These are phyloP conservation scores for Pichia phayaonensis DNA, from an alignment of 805 yeast species.

Conservation along the genomic window DNA sequence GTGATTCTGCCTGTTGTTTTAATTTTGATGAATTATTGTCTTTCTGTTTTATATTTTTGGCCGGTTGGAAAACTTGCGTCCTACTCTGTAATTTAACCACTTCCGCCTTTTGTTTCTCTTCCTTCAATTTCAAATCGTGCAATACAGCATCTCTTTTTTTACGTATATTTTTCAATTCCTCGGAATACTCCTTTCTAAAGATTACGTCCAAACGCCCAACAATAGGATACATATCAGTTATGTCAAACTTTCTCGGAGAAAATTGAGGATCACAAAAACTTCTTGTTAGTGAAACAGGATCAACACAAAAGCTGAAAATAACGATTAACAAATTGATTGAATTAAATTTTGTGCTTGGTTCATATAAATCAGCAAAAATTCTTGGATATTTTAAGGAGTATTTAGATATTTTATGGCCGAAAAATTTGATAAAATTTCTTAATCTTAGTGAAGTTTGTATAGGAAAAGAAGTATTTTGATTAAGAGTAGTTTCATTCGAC, in stretches of 20 bases:
- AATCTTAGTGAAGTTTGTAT: slow-evolving; percentile 19
- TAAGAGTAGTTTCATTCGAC: neutral
- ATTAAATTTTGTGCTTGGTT: slow-evolving; percentile 20
- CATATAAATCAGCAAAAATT: slow-evolving; percentile 17
- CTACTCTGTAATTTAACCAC: neutral
- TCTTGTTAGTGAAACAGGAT: slow-evolving; percentile 13
- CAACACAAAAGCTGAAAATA: slow-evolving; percentile 24
- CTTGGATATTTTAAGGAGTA: slow-evolving; percentile 23
- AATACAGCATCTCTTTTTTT: neutral
- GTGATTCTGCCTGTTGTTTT: neutral
- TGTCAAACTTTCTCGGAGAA: slow-evolving; percentile 21
- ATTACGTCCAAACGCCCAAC: slow-evolving; percentile 17
- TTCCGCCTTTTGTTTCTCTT: neutral
- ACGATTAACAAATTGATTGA: slow-evolving; percentile 25
- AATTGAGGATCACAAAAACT: slow-evolving; percentile 19
- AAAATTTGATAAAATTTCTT: slow-evolving; percentile 22
- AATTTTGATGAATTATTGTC: neutral
- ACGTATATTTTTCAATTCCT: neutral
- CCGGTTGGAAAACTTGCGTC: neutral
- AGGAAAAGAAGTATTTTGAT: slow-evolving; percentile 15
- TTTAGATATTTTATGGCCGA: slow-evolving; percentile 24
- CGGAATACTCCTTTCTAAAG: slow-evolving; percentile 1
- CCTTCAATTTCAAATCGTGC: neutral
- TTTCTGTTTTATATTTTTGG: neutral
- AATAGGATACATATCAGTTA: slow-evolving; percentile 22